Conservation (phyloP, 2,329 filamentous ascomycete species). For the Mollisia scopiformis region DNA sequence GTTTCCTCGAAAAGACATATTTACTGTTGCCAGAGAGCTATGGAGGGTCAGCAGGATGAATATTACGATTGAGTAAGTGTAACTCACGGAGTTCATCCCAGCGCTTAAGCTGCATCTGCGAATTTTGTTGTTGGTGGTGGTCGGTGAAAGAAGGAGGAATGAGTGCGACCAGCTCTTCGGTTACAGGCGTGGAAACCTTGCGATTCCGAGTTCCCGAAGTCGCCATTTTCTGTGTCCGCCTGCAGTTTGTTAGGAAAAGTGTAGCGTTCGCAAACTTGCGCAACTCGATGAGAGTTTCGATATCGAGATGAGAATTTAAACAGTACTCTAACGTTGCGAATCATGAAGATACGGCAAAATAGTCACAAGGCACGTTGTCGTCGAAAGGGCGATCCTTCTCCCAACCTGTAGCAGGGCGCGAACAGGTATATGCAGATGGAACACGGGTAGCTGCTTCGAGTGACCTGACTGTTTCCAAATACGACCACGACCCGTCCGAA, state of each 20-base stretch:
- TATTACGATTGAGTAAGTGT: background rate
- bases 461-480: too few relatives aligned
- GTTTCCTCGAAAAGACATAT: background rate
- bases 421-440: too few relatives aligned
- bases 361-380: too few relatives aligned
- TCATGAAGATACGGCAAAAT: too few relatives aligned
- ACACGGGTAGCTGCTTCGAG: too few relatives aligned
- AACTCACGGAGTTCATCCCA: slow-evolving; percentile 1
- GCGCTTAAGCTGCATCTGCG: slow-evolving; percentile 3
- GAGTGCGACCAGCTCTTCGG: background rate
- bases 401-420: too few relatives aligned
- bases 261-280: background rate
- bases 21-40: background rate
- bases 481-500: too few relatives aligned
- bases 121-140: background rate
- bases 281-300: too few relatives aligned
- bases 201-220: background rate
- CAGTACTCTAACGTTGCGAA: too few relatives aligned
- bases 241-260: background rate
- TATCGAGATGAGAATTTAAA: too few relatives aligned
- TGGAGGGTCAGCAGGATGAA: background rate
- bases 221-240: background rate
- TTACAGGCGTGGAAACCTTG: background rate
- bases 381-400: too few relatives aligned
- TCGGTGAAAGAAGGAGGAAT: background rate